phyloP scores from a whole-genome alignment of 805 yeast genomes.

The Yarrowia hollandica region DNA sequence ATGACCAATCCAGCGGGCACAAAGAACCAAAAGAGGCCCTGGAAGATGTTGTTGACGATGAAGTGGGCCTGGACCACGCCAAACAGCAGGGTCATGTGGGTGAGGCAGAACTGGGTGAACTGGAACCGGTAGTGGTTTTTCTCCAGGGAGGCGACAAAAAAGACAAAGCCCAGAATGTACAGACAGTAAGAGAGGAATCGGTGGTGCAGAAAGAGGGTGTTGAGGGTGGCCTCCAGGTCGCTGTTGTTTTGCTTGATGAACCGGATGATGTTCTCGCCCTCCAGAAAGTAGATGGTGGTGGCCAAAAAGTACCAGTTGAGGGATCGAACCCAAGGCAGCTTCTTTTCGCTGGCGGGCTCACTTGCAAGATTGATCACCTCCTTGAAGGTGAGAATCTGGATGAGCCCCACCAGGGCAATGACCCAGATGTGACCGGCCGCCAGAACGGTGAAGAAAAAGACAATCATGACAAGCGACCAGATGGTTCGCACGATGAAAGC shows the following conservation, averaged over 20 bases:
- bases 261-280: constrained; percentile 76
- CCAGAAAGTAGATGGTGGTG: constrained; percentile 85
- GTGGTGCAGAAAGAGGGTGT: constrained; percentile 72
- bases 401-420: constrained; percentile 64
- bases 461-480: constrained; percentile 93
- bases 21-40: constrained; percentile 92
- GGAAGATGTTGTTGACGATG: constrained; percentile 82
- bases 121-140: constrained; percentile 89
- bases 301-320: constrained; percentile 90
- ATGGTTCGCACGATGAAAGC: constrained; percentile 83
- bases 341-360: constrained; percentile 79
- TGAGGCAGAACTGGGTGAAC: constrained; percentile 88
- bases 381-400: constrained; percentile 82
- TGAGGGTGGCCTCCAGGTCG: constrained; percentile 53
- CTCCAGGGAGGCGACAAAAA: constrained; percentile 84
- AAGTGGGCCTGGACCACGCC: constrained; percentile 94
- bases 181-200: constrained; percentile 78
- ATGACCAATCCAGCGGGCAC: constrained; percentile 90
- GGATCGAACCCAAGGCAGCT: constrained; percentile 77
- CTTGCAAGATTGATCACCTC: constrained; percentile 87
- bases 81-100: constrained; percentile 87
- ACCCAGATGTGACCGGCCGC: constrained; percentile 85
- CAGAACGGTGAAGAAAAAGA: constrained; percentile 64
- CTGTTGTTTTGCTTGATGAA: constrained; percentile 57
- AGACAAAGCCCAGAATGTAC: constrained; percentile 82